These are phyloP conservation scores for Magnaporthiopsis incrustans DNA, from an alignment of 2,329 filamentous ascomycete species.

Conservation along the genomic window DNA sequence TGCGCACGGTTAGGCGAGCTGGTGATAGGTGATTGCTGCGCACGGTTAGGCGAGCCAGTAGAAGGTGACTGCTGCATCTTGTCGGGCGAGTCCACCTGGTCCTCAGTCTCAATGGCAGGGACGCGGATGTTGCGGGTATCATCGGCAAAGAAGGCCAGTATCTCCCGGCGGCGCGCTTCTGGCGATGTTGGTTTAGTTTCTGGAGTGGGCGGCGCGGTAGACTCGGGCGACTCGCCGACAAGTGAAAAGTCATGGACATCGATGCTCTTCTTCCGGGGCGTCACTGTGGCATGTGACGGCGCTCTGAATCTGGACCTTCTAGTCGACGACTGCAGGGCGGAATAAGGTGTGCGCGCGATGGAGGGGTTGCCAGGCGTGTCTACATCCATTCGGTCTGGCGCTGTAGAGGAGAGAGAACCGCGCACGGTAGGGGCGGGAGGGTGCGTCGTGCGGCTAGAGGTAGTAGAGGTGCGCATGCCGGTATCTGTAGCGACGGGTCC, in stretches of 20 bases:
- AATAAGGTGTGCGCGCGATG: background rate
- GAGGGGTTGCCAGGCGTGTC: background rate
- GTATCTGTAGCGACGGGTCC: background rate
- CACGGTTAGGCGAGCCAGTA: background rate
- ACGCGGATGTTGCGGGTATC: background rate
- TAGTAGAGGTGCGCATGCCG: background rate
- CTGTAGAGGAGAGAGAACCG: background rate
- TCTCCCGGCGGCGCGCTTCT: background rate
- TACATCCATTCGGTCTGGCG: background rate
- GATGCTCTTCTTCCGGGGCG: background rate
- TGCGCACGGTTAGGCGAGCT: too few species aligned
- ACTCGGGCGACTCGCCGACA: background rate
- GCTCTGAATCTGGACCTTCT: background rate
- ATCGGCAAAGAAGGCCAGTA: conserved; percentile 3
- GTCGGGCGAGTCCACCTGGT: background rate
- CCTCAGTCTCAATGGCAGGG: background rate
- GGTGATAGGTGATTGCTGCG: too few species aligned
- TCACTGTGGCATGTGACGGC: background rate
- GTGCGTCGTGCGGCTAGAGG: background rate
- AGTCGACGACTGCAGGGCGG: background rate
- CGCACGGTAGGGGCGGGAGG: background rate
- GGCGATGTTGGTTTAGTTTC: background rate
- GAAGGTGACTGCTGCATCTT: background rate
- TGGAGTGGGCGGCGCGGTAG: background rate
- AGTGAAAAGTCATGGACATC: background rate